Evolutionary conservation across 2,329 filamentous ascomycete genomes (phyloP).

Genomic region (Endothia cerciana): DNA sequence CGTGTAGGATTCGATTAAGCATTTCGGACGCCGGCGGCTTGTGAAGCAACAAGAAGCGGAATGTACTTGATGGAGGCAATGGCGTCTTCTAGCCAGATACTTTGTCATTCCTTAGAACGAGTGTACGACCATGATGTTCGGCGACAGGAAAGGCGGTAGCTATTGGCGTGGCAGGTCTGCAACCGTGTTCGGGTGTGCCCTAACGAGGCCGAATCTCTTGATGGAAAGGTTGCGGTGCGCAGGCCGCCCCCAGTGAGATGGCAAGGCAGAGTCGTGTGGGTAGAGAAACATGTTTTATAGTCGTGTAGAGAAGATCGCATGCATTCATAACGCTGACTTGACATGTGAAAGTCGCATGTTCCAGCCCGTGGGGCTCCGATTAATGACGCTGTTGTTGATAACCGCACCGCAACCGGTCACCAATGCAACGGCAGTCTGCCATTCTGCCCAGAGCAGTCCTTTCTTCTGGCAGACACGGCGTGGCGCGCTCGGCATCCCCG

Average conservation of each 20-base stretch:
- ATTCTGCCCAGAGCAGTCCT: background rate
- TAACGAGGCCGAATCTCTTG: too few relatives aligned
- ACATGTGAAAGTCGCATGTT: background rate
- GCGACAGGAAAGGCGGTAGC: conserved; percentile 13
- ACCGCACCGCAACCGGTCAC: background rate
- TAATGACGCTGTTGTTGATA: background rate
- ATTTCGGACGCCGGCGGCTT: background rate
- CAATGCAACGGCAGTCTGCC: background rate
- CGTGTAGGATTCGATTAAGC: background rate
- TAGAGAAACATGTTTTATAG: background rate
- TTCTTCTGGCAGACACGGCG: background rate
- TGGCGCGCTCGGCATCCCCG: background rate
- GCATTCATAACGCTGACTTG: background rate
- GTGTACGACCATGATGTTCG: background rate
- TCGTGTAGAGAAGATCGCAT: background rate
- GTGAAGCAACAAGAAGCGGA: background rate
- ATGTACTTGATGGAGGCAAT: background rate
- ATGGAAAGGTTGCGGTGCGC: background rate
- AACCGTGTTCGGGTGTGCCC: background rate
- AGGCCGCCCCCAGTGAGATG: background rate
- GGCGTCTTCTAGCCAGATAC: background rate
- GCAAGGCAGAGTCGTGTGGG: background rate
- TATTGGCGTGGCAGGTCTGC: background rate
- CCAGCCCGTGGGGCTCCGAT: background rate
- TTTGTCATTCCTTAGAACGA: background rate